A percentile compares a stretch with the other conserved stretches of the same genome.
Conservation (phyloP, 805 yeast genomes). For the Kregervanrija delftensis region DNA sequence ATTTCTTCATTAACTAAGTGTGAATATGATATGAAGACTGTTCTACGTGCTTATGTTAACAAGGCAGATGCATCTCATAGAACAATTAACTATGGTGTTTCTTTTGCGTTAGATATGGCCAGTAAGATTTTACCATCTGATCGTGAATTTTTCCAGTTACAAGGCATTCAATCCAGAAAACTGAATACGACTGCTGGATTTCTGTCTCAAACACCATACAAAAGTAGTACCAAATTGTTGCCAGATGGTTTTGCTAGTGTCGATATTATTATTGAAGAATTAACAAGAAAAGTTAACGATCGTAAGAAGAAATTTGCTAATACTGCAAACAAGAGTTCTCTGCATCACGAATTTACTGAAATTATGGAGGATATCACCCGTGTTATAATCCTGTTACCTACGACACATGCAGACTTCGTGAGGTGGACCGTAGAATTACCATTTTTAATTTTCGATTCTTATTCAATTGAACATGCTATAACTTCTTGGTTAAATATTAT, state of each 20-base stretch:
- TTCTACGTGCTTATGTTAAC: conserved; percentile 72
- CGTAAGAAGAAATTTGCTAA: conserved; percentile 4
- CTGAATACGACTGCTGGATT: conserved; percentile 63
- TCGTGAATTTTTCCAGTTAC: conserved; percentile 49
- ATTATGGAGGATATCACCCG: conserved; percentile 37
- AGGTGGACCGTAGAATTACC: conserved; percentile 61
- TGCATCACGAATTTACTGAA: conserved; percentile 30
- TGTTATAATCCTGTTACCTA: conserved; percentile 31
- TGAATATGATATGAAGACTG: conserved; percentile 67
- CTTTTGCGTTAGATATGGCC: conserved; percentile 88
- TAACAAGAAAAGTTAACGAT: conserved; percentile 8
- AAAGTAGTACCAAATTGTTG: conserved; percentile 19
- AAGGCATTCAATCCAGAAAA: conserved; percentile 25
- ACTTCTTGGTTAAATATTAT: conserved; percentile 77
- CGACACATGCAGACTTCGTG: conserved; percentile 39
- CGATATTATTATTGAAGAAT: conserved; percentile 19
- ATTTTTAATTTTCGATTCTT: conserved; percentile 55
- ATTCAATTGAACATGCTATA: conserved; percentile 55
- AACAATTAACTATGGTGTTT: conserved; percentile 66
- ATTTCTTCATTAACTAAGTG: conserved; percentile 47
- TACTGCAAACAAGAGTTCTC: not conserved
- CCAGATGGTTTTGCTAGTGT: conserved; percentile 28
- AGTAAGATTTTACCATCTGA: conserved; percentile 63
- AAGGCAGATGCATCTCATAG: conserved; percentile 19
- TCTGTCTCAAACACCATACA: conserved; percentile 72